Percentiles rank a stretch among this genome's conserved stretches.
These are phyloP conservation scores for Solanum okadae DNA, from an alignment of 257 asterid species.

Conservation along the genomic window DNA sequence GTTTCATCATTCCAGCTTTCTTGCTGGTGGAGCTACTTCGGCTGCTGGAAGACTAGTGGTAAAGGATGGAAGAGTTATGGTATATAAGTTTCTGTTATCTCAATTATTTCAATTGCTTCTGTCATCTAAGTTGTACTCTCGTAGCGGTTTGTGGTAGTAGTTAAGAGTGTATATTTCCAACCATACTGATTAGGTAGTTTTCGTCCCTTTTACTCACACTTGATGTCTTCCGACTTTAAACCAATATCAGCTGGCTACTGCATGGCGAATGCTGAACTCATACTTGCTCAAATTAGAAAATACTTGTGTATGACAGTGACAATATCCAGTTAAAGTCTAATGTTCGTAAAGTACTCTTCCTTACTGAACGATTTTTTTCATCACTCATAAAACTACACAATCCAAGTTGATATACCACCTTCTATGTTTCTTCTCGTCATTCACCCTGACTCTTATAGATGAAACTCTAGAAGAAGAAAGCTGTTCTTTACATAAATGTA, in stretches of 20 bases:
- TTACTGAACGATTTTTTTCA: neutral
- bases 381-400: neutral
- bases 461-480: neutral
- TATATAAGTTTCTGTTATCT: conserved; percentile 5
- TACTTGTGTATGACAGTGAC: neutral
- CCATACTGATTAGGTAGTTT: neutral
- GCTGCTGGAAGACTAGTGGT: conserved; percentile 93
- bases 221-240: neutral
- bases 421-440: neutral
- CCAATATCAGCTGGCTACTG: neutral
- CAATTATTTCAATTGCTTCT: neutral
- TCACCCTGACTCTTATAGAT: neutral
- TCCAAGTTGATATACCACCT: neutral
- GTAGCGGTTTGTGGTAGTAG: neutral
- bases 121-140: neutral
- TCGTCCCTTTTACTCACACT: neutral
- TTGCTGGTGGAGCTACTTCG: conserved; percentile 88
- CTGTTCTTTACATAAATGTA: neutral
- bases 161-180: neutral
- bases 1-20: conserved; percentile 96
- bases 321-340: neutral
- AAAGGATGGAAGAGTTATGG: conserved; percentile 65
- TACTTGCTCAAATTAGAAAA: neutral
- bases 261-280: neutral
- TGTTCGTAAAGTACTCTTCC: neutral